phyloP scores from a whole-genome alignment of 495 filamentous ascomycete species.

The Beverwykella pulmonaria region DNA sequence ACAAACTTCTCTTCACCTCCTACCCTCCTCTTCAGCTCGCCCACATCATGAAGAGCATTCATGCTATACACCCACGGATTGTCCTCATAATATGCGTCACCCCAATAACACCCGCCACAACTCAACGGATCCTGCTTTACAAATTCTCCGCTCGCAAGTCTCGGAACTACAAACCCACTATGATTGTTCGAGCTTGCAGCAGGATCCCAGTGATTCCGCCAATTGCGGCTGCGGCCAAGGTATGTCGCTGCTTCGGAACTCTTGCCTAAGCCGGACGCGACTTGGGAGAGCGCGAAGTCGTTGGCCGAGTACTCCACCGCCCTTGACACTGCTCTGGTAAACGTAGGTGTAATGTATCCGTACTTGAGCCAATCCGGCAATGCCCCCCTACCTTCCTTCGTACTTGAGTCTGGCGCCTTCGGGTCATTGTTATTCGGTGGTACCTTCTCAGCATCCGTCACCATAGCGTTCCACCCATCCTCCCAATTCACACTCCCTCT shows the following conservation, averaged over 20 bases:
- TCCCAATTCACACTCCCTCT: constrained; percentile 66
- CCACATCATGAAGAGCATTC: constrained; percentile 69
- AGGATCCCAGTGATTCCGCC: constrained; percentile 74
- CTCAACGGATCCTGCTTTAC: constrained; percentile 59
- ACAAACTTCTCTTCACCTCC: constrained; percentile 63
- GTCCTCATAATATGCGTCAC: constrained; percentile 64
- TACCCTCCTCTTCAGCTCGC: constrained; percentile 57
- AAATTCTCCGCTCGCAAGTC: constrained; percentile 57
- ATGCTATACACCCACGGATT: constrained; percentile 72
- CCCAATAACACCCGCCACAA: constrained; percentile 73
- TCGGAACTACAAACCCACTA: constrained; percentile 67
- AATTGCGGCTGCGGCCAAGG: constrained; percentile 65
- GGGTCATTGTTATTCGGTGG: constrained; percentile 64
- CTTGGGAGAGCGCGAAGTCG: constrained; percentile 67
- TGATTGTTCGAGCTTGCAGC: constrained; percentile 57
- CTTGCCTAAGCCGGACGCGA: constrained; percentile 60
- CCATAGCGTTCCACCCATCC: constrained; percentile 69
- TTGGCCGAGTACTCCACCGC: constrained; percentile 69
- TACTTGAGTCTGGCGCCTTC: constrained; percentile 62
- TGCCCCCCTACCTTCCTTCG: constrained; percentile 71
- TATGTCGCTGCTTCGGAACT: constrained; percentile 60
- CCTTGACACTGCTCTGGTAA: constrained; percentile 62
- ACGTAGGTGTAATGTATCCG: constrained; percentile 68
- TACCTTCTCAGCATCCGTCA: constrained; percentile 67
- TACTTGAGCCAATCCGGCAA: constrained; percentile 67